Conservation (phyloP, 305 asterid species). For the Fraxinus xanthoxyloides region DNA sequence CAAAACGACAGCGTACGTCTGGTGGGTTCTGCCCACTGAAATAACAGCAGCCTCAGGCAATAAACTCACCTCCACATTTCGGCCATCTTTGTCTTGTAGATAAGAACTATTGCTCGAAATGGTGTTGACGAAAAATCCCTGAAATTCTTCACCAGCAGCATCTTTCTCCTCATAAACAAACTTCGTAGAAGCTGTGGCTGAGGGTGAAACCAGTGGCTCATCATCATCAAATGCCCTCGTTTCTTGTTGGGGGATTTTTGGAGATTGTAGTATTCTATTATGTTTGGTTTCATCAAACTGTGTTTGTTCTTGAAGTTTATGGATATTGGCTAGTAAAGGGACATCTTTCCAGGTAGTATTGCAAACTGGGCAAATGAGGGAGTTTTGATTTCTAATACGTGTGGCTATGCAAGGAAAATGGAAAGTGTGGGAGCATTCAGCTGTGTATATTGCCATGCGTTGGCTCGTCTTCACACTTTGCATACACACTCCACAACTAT, state of each 20-base stretch:
- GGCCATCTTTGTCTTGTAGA: slow-evolving; percentile 7
- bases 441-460: slow-evolving; percentile 84
- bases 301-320: slow-evolving; percentile 33
- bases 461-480: slow-evolving; percentile 72
- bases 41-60: slow-evolving; percentile 74
- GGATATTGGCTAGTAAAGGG: slow-evolving; percentile 56
- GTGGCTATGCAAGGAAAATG: slow-evolving; percentile 84
- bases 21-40: slow-evolving; percentile 50
- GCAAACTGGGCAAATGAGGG: slow-evolving; percentile 73
- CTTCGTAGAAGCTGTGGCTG: slow-evolving; percentile 34
- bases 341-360: slow-evolving; percentile 71
- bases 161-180: slow-evolving; percentile 28
- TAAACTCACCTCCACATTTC: slow-evolving; percentile 50
- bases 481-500: slow-evolving; percentile 76
- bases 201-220: slow-evolving; percentile 58
- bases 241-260: slow-evolving; percentile 21
- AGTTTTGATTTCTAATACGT: slow-evolving; percentile 45
- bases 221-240: slow-evolving; percentile 47
- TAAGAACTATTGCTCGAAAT: slow-evolving; percentile 38
- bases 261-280: slow-evolving; percentile 15
- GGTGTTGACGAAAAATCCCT: slow-evolving; percentile 69
- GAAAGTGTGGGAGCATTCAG: slow-evolving; percentile 80
- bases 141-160: slow-evolving; percentile 63
- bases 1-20: slow-evolving; percentile 63
- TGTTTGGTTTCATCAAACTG: neutral